phyloP scores from a whole-genome alignment of 2,329 filamentous ascomycete genomes.

The Penicillium occitanis region DNA sequence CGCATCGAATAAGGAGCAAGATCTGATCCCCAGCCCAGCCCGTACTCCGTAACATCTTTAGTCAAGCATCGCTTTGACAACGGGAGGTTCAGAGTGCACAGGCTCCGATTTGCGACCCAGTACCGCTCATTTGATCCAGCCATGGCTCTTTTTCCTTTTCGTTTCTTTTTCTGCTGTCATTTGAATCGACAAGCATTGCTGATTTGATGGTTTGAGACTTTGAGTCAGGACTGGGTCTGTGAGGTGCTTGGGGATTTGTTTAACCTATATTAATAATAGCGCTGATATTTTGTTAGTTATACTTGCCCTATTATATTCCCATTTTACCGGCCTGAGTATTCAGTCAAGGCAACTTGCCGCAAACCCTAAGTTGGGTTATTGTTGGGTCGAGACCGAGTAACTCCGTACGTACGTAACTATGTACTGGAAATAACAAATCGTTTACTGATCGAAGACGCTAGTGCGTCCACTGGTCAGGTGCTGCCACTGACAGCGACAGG shows the following conservation, averaged over 20 bases:
- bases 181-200: background rate
- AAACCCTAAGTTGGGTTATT: background rate
- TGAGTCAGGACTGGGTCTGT: background rate
- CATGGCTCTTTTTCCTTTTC: background rate
- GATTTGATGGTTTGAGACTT: background rate
- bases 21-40: background rate
- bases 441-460: background rate
- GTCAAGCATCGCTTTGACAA: background rate
- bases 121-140: background rate
- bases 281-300: background rate
- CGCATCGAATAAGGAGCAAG: background rate
- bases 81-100: background rate
- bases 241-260: background rate
- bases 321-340: background rate
- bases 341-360: background rate
- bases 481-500: background rate
- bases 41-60: background rate
- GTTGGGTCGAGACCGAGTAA: background rate
- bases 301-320: background rate
- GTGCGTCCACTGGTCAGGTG: background rate
- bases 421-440: background rate
- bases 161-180: constrained; percentile 2
- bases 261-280: background rate
- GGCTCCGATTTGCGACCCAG: constrained; percentile 4
- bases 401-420: background rate